phyloP scores from a whole-genome alignment of 129 eudicot species.

The Chrysanthemum seticuspe region DNA sequence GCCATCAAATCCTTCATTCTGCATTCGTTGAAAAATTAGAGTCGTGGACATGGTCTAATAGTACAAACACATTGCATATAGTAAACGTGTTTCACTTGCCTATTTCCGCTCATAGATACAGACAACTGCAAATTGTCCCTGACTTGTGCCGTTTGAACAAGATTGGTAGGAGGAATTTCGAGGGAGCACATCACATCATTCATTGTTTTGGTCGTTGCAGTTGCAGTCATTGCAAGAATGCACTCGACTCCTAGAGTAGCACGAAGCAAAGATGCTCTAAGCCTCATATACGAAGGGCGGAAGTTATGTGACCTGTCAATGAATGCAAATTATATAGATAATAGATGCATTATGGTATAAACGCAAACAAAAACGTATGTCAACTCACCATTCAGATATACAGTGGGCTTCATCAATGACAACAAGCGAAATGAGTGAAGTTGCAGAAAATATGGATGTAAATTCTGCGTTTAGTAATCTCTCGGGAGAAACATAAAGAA shows the following conservation, averaged over 20 bases:
- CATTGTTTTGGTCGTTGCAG: slow-evolving; percentile 83
- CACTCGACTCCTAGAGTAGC: slow-evolving; percentile 61
- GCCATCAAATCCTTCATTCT: slow-evolving; percentile 84
- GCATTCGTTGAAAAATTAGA: slow-evolving; percentile 17
- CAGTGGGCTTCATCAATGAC: slow-evolving; percentile 99
- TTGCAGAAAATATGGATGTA: slow-evolving; percentile 58
- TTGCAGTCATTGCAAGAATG: slow-evolving; percentile 98
- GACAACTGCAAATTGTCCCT: slow-evolving; percentile 88
- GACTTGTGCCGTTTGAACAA: slow-evolving; percentile 58
- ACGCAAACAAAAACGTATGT: background rate
- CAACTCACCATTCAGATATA: slow-evolving; percentile 92
- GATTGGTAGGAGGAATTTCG: slow-evolving; percentile 73
- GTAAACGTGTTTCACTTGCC: slow-evolving; percentile 44
- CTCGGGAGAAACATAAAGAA: slow-evolving; percentile 94
- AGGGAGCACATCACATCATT: slow-evolving; percentile 73
- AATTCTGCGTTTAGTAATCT: slow-evolving; percentile 86
- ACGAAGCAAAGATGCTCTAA: slow-evolving; percentile 82
- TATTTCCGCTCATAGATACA: slow-evolving; percentile 65
- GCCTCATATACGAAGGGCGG: slow-evolving; percentile 99
- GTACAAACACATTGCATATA: background rate
- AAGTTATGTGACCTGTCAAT: slow-evolving; percentile 92
- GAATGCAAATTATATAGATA: background rate
- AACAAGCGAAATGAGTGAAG: slow-evolving; percentile 61
- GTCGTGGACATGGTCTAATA: background rate
- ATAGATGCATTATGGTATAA: no score